Evolutionary conservation across 2,329 filamentous ascomycete genomes (phyloP), one percentile per base, ranked within the genome.

Genomic region (Botrytis hyacinthi): DNA sequence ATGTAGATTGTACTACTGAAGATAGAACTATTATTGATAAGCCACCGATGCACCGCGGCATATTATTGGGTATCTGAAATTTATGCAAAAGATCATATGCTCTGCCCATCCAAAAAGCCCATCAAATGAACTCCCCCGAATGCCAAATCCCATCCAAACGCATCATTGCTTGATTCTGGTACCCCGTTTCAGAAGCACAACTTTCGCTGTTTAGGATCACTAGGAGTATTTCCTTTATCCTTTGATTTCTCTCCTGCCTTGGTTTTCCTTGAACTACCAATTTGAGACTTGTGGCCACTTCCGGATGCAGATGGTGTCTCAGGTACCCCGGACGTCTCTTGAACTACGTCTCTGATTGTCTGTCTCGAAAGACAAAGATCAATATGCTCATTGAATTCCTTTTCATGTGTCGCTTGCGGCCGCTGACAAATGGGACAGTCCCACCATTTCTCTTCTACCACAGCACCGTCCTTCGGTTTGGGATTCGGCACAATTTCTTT

Each of bases 321-420:
- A n/a, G 71, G 42, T 20, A 42, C 62, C 26, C 29, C 32, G 14
- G 68, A 48, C 5, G 72, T 78, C 67, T 86, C 86, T 73, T 93
- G 90, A 1, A 96, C 91, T 0, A 90, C 92, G 78, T 98, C 93
- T 63, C 91, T 91, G 78, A 99, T 98, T 0, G 94, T 93, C 79
- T 93, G 90, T 72, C 91, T 87, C 0, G 95, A 98, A 1, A 99
- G 87, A 81, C 96, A 99, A 14, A 92, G 88, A 81, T 99, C 96
- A 70, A 99, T 94, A 80, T 99, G 96, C 73, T 92, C 89, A 77
- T 99, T 99, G 83, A 98, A 97, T 0, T 84, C 84, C 63, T 86
- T 87, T 80, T 98, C 94, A 68, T 95, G 87, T 0, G 94, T 88
- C 0, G 85, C 79, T 79, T 98, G 95, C 0, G 93, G 91, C 26